phyloP scores from a whole-genome alignment of 2,329 filamentous ascomycete genomes.

The Pseudogymnoascus sp. region DNA sequence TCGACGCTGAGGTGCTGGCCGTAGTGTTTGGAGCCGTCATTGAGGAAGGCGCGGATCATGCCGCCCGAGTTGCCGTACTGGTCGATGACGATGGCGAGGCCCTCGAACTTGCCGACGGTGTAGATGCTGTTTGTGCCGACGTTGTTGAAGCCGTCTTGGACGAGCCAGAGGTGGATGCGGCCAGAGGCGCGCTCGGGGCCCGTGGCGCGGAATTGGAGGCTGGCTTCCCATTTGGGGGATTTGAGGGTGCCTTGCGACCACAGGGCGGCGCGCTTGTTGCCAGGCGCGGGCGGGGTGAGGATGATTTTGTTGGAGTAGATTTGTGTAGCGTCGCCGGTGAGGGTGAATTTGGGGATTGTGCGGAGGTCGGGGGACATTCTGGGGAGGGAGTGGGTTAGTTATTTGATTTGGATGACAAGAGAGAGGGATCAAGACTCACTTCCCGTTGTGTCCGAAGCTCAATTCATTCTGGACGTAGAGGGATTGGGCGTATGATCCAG shows the following conservation, averaged over 20 bases:
- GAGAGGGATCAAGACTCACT: constrained; percentile 18
- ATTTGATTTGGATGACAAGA: not conserved
- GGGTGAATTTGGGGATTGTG: constrained; percentile 24
- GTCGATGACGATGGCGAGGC: constrained; percentile 80
- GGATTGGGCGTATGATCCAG: constrained; percentile 24
- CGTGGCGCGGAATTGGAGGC: constrained; percentile 79
- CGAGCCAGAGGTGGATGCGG: constrained; percentile 91
- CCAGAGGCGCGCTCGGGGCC: constrained; percentile 79
- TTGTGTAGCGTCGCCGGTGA: constrained; percentile 45
- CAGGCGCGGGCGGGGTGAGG: constrained; percentile 79
- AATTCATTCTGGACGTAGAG: constrained; percentile 26
- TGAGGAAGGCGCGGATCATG: constrained; percentile 84
- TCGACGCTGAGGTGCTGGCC: constrained; percentile 69
- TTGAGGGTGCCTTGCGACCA: constrained; percentile 63
- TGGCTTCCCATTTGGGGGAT: constrained; percentile 66
- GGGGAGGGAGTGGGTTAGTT: constrained; percentile 9
- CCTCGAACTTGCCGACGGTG: constrained; percentile 76
- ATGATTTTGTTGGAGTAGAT: constrained; percentile 83
- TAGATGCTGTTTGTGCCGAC: constrained; percentile 73
- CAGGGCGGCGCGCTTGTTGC: constrained; percentile 72
- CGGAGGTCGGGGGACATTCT: constrained; percentile 26
- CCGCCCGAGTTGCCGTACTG: constrained; percentile 71
- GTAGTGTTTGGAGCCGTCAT: constrained; percentile 79
- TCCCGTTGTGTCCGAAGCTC: constrained; percentile 38
- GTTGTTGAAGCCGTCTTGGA: constrained; percentile 54